Evolutionary conservation across 495 filamentous ascomycete species (phyloP).

Genomic region (Hyaloscypha variabilis): DNA sequence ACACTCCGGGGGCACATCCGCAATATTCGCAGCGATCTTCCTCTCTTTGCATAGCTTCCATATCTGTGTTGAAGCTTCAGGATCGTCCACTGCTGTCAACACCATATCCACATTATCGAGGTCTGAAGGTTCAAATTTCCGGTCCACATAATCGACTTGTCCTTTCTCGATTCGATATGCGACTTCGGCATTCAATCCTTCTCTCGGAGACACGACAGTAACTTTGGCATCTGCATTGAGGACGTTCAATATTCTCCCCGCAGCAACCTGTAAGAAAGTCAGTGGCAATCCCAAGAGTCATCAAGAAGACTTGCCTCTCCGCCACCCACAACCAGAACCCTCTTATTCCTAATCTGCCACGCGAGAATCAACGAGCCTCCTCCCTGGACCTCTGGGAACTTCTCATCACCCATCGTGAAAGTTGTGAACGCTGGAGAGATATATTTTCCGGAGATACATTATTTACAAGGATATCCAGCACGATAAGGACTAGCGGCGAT

Average conservation of each 20-base stretch:
- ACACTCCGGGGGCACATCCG: conserved; percentile 94
- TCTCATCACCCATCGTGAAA: conserved; percentile 25
- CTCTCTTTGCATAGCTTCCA: conserved; percentile 89
- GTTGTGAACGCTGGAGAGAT: conserved; percentile 6
- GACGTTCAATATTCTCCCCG: conserved; percentile 86
- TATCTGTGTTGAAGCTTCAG: conserved; percentile 79
- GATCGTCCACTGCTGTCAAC: conserved; percentile 89
- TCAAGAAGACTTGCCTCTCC: conserved; percentile 67
- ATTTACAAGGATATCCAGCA: conserved; percentile 1
- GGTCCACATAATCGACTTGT: conserved; percentile 77
- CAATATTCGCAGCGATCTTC: conserved; percentile 89
- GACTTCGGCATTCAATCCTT: conserved; percentile 86
- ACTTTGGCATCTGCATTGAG: conserved; percentile 94
- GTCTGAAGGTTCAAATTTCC: conserved; percentile 79
- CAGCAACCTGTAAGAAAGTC: conserved; percentile 71
- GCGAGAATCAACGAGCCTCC: conserved; percentile 92
- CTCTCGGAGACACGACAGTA: conserved; percentile 77
- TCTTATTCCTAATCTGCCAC: conserved; percentile 87
- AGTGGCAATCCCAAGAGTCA: conserved; percentile 24
- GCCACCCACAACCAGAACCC: conserved; percentile 85
- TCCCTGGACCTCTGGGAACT: conserved; percentile 80
- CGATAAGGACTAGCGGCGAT: conserved; percentile 7
- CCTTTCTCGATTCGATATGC: conserved; percentile 71
- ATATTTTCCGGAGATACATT: not conserved
- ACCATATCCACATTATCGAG: conserved; percentile 84